Base-by-base conservation (phyloP, 2,329 filamentous ascomycete genomes). In the Phaeosphaeriaceae sp. region DNA sequence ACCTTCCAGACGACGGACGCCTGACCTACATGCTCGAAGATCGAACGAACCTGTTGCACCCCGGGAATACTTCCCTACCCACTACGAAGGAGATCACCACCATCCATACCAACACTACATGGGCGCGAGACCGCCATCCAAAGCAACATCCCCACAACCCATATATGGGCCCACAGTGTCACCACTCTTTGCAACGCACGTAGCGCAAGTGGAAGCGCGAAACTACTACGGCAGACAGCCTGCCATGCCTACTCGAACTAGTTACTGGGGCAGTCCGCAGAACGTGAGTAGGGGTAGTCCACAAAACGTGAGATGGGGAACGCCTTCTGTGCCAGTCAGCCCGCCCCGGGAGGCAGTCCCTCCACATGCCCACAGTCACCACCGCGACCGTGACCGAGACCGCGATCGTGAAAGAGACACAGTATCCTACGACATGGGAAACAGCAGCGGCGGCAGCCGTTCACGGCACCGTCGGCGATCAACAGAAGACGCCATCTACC, bases 181-280 rank as follows among this genome's bases (percentile, higher is more conserved):
- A 1, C 78, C 78, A 3, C 59, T 79, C 3, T 80, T 80, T 50
- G 78, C 78, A 3, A 76, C 76, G 0, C 75, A 76, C 13, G 71
- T 79, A 4, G 75, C 76, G 6, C 70, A 74, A 20, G 46, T 74
- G 28, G 67, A 75, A 48, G 63, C 65, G 23, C 60, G 65, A 1
- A 66, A 63, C 20, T 66, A 71, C 51, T 66, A 72, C 40, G 66
- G 68, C 6, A 52, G 60, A 4, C 48, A 68, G 15, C 69, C 70
- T 2, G 38, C 52, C 2, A 61, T 71, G 61, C 55, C 67, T 0
- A 43, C 60, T 12, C 48, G 68, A 7, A 45, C 60, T 1, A 66
- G 58, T 23, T 70, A 72, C 51, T 54, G 61, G 26, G 54, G 61
- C 4, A 50, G 53, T 6, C 57, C 59, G 36, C 57, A 59, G 9